Percentiles rank a stretch among this genome's conserved stretches.
Evolutionary conservation across 108 stramenopile species (phyloP).

Genomic region (Discostella stelligeroides): DNA sequence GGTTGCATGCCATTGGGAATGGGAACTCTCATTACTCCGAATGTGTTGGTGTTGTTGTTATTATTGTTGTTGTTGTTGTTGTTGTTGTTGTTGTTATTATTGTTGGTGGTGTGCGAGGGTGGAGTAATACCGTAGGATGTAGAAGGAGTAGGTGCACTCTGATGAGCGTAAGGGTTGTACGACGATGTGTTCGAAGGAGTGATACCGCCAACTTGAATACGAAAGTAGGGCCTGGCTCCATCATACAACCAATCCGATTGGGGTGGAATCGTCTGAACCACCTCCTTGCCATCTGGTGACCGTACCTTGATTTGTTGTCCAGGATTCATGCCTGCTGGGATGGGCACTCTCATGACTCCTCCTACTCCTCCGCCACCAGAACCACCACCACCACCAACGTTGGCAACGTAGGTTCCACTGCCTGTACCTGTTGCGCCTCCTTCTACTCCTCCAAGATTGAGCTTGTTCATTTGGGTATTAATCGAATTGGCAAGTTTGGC

Average conservation of each 20-base stretch:
- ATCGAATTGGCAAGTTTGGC: too few relatives aligned
- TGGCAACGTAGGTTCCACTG: neutral
- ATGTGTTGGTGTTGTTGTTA: neutral
- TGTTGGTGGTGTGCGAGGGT: too few relatives aligned
- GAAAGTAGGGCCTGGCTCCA: constrained; percentile 22
- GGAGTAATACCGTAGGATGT: too few relatives aligned
- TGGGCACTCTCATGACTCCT: constrained; percentile 37
- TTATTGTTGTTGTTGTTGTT: neutral
- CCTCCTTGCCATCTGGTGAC: constrained; percentile 29
- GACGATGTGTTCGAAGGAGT: neutral
- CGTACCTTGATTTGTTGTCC: constrained; percentile 43
- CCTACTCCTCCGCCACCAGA: too few relatives aligned
- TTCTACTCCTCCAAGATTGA: too few relatives aligned
- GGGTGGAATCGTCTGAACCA: constrained; percentile 33
- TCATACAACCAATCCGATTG: constrained; percentile 36
- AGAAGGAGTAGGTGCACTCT: neutral
- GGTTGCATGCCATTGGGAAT: constrained; percentile 37
- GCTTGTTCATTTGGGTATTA: too few relatives aligned
- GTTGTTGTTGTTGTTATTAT: too few relatives aligned
- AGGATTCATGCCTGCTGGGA: constrained; percentile 37
- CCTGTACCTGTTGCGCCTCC: too few relatives aligned
- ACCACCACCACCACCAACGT: neutral
- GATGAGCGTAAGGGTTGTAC: neutral
- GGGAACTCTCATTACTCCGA: constrained; percentile 38
- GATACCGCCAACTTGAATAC: constrained; percentile 17